These are phyloP conservation scores for Acanthamoeba castellanii DNA, from an alignment of 208 protist species.

Conservation along the genomic window DNA sequence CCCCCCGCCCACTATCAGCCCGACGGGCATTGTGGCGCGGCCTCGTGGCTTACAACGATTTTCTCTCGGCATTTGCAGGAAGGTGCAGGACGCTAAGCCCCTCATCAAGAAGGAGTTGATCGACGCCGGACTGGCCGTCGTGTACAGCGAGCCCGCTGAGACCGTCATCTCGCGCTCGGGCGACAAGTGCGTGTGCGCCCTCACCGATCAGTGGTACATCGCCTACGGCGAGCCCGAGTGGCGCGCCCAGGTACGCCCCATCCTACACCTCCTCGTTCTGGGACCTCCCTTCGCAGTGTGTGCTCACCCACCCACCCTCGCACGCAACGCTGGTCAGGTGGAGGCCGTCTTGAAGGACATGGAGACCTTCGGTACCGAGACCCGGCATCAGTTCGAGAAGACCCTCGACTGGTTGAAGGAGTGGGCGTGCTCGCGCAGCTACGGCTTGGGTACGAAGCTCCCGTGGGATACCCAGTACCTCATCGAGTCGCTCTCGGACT, in stretches of 20 bases:
- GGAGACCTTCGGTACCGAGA: constrained; percentile 95
- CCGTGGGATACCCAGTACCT: constrained; percentile 97
- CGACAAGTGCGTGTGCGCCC: constrained; percentile 99
- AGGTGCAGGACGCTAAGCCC: constrained; percentile 96
- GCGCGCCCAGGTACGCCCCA: constrained; percentile 85
- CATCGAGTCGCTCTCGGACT: constrained; percentile 99
- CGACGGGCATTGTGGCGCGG: too few relatives aligned
- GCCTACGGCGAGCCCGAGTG: constrained; percentile 99
- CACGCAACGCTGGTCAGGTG: neutral
- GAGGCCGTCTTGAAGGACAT: constrained; percentile 83
- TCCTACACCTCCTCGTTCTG: too few relatives aligned
- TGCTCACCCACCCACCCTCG: too few relatives aligned
- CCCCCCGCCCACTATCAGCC: too few relatives aligned
- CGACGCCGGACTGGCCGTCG: constrained; percentile 90
- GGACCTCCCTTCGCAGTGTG: too few relatives aligned
- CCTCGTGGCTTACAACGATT: too few relatives aligned
- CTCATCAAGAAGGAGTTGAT: constrained; percentile 92
- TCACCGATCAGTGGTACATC: constrained; percentile 99
- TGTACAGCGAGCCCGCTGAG: constrained; percentile 97
- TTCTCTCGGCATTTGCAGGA: constrained; percentile 1
- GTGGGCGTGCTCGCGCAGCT: constrained; percentile 99
- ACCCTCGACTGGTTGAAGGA: constrained; percentile 98
- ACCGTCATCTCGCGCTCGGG: constrained; percentile 98
- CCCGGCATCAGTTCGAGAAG: constrained; percentile 94
- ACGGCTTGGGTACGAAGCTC: constrained; percentile 98